These are phyloP conservation scores for Aspergillus vadensis DNA, from an alignment of 2,329 filamentous ascomycete genomes.

Conservation along the genomic window DNA sequence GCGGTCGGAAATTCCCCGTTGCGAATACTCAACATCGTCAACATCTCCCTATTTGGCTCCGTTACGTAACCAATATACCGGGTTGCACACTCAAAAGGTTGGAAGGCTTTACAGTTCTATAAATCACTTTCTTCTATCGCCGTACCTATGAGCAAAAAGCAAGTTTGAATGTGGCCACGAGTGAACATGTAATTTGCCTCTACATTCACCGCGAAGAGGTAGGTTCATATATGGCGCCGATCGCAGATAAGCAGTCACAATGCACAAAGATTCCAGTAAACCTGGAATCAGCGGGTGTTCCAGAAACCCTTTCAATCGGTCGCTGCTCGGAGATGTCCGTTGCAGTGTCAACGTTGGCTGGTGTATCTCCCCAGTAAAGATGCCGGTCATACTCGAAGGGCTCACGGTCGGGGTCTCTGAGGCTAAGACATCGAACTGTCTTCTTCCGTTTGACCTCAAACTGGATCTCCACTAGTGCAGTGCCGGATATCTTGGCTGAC, in stretches of 20 bases:
- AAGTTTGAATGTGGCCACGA: too few relatives aligned
- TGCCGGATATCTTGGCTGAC: background rate
- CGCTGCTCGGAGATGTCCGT: background rate
- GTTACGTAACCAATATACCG: too few relatives aligned
- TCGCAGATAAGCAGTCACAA: constrained; percentile 1
- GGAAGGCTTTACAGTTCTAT: too few relatives aligned
- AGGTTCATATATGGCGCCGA: constrained; percentile 13
- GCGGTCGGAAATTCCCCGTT: too few relatives aligned
- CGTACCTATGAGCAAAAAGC: too few relatives aligned
- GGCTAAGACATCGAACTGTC: background rate
- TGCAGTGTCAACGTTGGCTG: constrained; percentile 6
- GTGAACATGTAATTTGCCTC: background rate
- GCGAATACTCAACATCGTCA: too few relatives aligned
- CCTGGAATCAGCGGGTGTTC: constrained; percentile 5
- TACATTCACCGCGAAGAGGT: background rate
- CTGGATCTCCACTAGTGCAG: background rate
- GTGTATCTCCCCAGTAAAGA: constrained; percentile 4
- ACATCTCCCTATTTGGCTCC: too few relatives aligned
- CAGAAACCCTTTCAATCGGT: background rate
- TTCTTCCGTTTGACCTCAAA: constrained; percentile 8
- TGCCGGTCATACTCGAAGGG: background rate
- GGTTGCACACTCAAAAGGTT: too few relatives aligned
- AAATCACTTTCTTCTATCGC: too few relatives aligned
- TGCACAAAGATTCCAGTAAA: constrained; percentile 9
- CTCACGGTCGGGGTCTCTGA: background rate